phyloP scores from a whole-genome alignment of 805 yeast genomes.

The Metschnikowia proteae region DNA sequence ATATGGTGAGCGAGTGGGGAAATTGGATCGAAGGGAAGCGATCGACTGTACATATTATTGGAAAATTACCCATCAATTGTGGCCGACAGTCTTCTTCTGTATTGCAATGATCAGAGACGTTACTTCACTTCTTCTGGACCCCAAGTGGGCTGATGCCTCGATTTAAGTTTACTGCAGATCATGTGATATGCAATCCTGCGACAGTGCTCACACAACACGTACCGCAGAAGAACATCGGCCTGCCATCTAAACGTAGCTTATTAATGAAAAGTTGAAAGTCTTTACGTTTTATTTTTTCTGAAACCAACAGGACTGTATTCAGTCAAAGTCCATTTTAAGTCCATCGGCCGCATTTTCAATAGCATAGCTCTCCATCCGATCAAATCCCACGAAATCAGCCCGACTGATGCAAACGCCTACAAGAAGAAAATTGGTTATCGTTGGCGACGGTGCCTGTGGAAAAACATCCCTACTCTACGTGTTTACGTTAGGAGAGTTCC shows the following conservation, averaged over 20 bases:
- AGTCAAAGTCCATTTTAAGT: not conserved
- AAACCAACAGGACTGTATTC: not conserved
- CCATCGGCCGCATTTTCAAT: not conserved
- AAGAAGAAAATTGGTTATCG: constrained; percentile 73
- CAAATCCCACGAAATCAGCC: not conserved
- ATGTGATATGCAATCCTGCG: constrained; percentile 4
- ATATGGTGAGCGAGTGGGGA: not conserved
- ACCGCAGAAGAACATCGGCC: not conserved
- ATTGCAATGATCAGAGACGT: too few species aligned
- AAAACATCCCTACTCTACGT: constrained; percentile 88
- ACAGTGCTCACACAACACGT: not conserved
- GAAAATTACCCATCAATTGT: too few species aligned
- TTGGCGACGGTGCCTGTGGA: constrained; percentile 95
- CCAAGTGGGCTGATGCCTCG: not conserved
- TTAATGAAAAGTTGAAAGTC: constrained; percentile 1
- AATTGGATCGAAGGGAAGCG: too few species aligned
- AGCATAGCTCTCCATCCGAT: not conserved
- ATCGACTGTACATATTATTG: too few species aligned
- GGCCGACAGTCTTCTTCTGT: too few species aligned
- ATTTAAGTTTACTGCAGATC: not conserved
- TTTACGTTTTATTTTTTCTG: not conserved
- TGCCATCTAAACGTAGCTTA: not conserved
- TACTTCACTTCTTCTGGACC: not conserved
- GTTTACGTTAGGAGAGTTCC: constrained; percentile 89
- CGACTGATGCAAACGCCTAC: constrained; percentile 20